phyloP scores from a whole-genome alignment of 352 stramenopile species.

The Blastocystis sp. region DNA sequence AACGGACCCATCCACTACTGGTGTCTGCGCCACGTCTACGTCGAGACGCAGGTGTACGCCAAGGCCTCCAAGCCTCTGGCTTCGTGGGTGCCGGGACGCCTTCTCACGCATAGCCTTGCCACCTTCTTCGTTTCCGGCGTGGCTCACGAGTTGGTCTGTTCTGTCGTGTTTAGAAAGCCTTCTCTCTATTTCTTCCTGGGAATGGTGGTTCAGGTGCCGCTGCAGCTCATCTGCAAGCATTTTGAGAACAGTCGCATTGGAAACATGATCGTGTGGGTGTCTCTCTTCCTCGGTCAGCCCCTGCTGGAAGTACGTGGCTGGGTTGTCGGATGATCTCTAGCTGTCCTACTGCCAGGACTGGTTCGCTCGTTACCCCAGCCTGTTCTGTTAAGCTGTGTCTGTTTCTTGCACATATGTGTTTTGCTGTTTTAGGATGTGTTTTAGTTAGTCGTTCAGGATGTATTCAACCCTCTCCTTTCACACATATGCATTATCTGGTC shows the following conservation, averaged over 20 bases:
- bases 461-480: too few relatives aligned
- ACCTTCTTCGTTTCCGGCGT: slow-evolving; percentile 89
- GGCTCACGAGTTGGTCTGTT: slow-evolving; percentile 90
- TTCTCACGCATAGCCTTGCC: slow-evolving; percentile 72
- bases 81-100: slow-evolving; percentile 70
- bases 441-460: too few relatives aligned
- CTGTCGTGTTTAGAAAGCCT: slow-evolving; percentile 87
- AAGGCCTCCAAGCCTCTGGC: slow-evolving; percentile 78
- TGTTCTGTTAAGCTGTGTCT: slow-evolving; percentile 53
- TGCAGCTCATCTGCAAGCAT: slow-evolving; percentile 76
- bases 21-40: slow-evolving; percentile 81
- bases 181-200: slow-evolving; percentile 87
- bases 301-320: slow-evolving; percentile 56
- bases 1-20: slow-evolving; percentile 95
- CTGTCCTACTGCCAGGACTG: slow-evolving; percentile 65
- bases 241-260: slow-evolving; percentile 66
- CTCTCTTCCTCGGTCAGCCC: slow-evolving; percentile 70
- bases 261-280: slow-evolving; percentile 71
- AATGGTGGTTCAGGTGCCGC: slow-evolving; percentile 88
- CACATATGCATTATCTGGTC: too few relatives aligned
- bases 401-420: not conserved
- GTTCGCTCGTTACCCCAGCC: slow-evolving; percentile 55
- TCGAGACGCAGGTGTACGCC: slow-evolving; percentile 79
- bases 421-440: not conserved
- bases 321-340: not conserved